Base-by-base conservation (phyloP, 345 rosid species). In the Salix brachista region DNA sequence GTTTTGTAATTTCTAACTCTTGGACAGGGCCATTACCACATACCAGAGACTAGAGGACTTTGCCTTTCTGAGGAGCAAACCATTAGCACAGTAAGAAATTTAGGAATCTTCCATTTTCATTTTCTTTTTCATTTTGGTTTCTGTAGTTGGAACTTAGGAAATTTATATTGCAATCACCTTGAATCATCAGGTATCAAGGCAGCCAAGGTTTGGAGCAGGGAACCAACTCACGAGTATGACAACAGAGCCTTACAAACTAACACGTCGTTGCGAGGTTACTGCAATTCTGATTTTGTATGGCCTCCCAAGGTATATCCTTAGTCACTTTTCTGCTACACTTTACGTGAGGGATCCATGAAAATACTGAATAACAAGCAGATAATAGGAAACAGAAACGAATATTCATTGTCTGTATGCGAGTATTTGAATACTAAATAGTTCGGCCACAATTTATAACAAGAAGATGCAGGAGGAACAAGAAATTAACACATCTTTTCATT, bases 1-100 rank as follows among this genome's bases (percentile, higher is more conserved):
- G 65, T 42, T 68, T 58, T 67, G n/a, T 66, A 68, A 34, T 72
- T 37, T 65, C 62, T 76, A 76, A 71, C 64, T 70, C 30, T 67
- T 70, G 58, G 58, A 54, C 80, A 96, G 99, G 97, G 99, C 74
- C 97, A 94, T 84, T 90, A 96, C 84, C 99, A 96, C 88, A 88
- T 94, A 93, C 99, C 99, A 19, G 98, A 94, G 83, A 96, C 99
- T 30, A 89, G 98, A 90, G 99, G 99, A 74, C 95, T 96, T 76
- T 96, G 99, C 87, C 89, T 96, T 37, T 94, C 99, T 5, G 99
- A 94, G 85, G 98, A 94, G 78, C 94, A 93, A 84, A 96, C 98
- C 71, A 78, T 96, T 77, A 90, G 94, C 77, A 88, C 97, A 18
- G 97, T 94, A 83, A 82, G 90, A 41, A 77, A 14, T 52, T 18